Conservation (phyloP, 495 filamentous ascomycete genomes). For the Annulohypoxylon bovei region DNA sequence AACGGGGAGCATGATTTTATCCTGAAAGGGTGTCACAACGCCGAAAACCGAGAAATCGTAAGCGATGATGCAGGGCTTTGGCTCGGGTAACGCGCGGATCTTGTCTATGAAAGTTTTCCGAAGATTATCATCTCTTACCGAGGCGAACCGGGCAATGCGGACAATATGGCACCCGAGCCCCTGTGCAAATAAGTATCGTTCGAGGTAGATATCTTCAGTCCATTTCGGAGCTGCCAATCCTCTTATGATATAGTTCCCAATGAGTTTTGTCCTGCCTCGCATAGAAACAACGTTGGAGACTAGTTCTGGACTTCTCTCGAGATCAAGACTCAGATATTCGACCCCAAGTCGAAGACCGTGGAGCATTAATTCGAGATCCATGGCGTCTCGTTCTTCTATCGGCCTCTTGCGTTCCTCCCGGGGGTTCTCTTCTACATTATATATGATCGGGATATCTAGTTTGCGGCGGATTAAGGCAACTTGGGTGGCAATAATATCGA, state of each 20-base stretch:
- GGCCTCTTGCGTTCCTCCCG: conserved; percentile 55
- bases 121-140: conserved; percentile 66
- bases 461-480: conserved; percentile 71
- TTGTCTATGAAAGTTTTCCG: conserved; percentile 65
- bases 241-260: conserved; percentile 69
- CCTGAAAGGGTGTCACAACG: conserved; percentile 73
- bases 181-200: conserved; percentile 66
- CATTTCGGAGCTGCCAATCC: conserved; percentile 65
- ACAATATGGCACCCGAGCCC: conserved; percentile 75
- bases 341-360: conserved; percentile 77
- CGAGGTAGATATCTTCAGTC: conserved; percentile 67
- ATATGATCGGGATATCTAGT: conserved; percentile 73
- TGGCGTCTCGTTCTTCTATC: conserved; percentile 53
- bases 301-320: conserved; percentile 63
- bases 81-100: conserved; percentile 59
- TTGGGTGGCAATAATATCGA: conserved; percentile 63
- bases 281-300: conserved; percentile 63
- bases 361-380: conserved; percentile 70
- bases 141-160: conserved; percentile 69
- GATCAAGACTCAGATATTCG: conserved; percentile 76
- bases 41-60: conserved; percentile 78
- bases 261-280: conserved; percentile 77
- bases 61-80: conserved; percentile 70
- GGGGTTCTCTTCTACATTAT: conserved; percentile 67
- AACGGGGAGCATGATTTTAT: conserved; percentile 72